Evolutionary conservation across 495 filamentous ascomycete species (phyloP).

Genomic region (Neurospora sp.): DNA sequence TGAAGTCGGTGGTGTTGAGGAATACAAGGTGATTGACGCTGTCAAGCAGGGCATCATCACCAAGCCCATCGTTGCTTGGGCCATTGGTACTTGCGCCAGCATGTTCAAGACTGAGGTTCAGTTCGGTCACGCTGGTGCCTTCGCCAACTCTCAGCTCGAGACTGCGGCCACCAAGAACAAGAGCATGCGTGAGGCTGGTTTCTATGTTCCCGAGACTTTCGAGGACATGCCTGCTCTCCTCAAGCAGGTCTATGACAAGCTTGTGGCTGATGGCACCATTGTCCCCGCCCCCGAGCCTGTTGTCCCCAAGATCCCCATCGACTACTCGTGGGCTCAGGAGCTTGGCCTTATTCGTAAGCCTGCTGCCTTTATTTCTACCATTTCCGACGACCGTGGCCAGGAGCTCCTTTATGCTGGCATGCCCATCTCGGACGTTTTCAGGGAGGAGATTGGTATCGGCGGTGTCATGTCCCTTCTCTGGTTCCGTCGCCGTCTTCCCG

Average conservation of each 20-base stretch:
- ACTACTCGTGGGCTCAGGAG: constrained; percentile 99
- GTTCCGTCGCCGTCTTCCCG: constrained; percentile 97
- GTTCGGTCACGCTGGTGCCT: constrained; percentile 96
- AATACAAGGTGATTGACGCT: constrained; percentile 98
- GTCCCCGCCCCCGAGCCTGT: constrained; percentile 78
- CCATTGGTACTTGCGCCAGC: constrained; percentile 96
- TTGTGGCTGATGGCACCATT: constrained; percentile 75
- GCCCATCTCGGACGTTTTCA: constrained; percentile 99
- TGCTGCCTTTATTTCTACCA: constrained; percentile 98
- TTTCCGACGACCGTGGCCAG: constrained; percentile 98
- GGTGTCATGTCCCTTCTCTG: constrained; percentile 99
- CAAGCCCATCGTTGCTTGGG: constrained; percentile 98
- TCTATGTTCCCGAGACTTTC: constrained; percentile 87
- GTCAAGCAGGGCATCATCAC: constrained; percentile 89
- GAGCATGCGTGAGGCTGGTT: constrained; percentile 87
- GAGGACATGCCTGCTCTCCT: constrained; percentile 82
- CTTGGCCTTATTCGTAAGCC: constrained; percentile 98
- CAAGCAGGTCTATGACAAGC: constrained; percentile 68
- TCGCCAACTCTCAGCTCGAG: constrained; percentile 98
- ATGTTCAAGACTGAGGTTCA: constrained; percentile 99
- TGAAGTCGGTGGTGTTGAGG: constrained; percentile 98
- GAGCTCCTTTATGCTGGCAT: constrained; percentile 98
- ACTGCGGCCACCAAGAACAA: constrained; percentile 94
- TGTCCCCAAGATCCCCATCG: constrained; percentile 97
- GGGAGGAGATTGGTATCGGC: constrained; percentile 95